Base-by-base conservation (phyloP, 345 rosid species). In the Lepidium sativum region DNA sequence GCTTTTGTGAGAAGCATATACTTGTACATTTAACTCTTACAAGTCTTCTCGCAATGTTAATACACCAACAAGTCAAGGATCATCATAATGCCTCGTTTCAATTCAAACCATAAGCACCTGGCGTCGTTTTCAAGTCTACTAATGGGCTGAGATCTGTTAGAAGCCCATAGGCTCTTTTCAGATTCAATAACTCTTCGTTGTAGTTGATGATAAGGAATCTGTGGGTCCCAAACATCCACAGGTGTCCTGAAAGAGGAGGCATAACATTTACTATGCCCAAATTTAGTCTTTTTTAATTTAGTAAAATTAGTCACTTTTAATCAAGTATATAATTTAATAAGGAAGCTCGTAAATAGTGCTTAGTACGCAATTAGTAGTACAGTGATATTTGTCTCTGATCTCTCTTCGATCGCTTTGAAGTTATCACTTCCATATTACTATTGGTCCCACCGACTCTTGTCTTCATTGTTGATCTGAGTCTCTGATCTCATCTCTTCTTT, bases 391-490 rank as follows among this genome's bases (percentile, higher is more conserved):
- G 63, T 64, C 67, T 72, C 60, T 65, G 70, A 56, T 65, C 58
- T 45, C 56, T 60, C 37, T 3, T 4, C 14, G 55, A 44, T 63
- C 50, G 23, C 71, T 15, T 49, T 16, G 41, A 65, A 58, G 48
- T 65, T 32, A 50, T 72, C 62, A 72, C 71, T 65, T 72, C 27
- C 51, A 32, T 50, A 34, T 71, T 49, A 63, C 63, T 39, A 49
- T 9, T 65, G 72, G 72, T 65, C 77, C 77, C 77, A 73, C 72
- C 72, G 72, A 60, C 63, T 67, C 68, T 53, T 73, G 72, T 67
- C 77, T 73, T 67, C 56, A 60, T 73, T 60, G 18, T 62, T 56
- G 72, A 71, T 70, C 72, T 48, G 50, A 48, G 65, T 62, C 13
- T 21, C 60, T 23, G 49, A 40, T 42, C 70, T 57, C 13, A 42